Base-by-base conservation (phyloP, 768 basidiomycete genomes). In the Coprinopsis strossmayeri region DNA sequence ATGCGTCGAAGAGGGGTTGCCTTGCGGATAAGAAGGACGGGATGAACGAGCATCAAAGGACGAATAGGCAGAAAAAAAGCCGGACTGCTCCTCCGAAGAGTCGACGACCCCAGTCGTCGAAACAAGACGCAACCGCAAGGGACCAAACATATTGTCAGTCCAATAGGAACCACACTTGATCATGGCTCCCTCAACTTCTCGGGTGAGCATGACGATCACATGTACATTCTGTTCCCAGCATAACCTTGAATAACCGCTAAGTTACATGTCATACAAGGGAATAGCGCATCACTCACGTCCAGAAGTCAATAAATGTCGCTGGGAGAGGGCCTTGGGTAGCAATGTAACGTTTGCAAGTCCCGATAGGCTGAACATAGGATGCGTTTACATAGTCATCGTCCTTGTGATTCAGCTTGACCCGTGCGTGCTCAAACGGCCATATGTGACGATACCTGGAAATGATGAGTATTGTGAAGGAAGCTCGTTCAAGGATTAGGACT, bases 131-230 rank as follows among this genome's bases (percentile, higher is more conserved):
- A 96, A 72, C 5, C 71, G 77, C 48, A 94, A 65, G 2, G 84
- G 76, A 1, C 92, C 93, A 59, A 85, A 93, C 27, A 66, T 62
- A 13, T 72, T 70, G 27, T 79, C 77, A 13, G 72, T 71, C 92
- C 93, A 98, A 62, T 98, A 98, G 24, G 81, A 70, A 24, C 91
- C 90, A 61, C 95, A 96, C 64, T 98, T 97, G 58, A 92, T 73
- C 61, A 82, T 79, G 17, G 89, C 77, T 43, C 88, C 89, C 62
- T 98, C 95, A 49, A 87, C 74, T 60, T 95, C 90, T 50, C 86
- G 84, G 2, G 95, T 97, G 49, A 98, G 80, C 95, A 97, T 98
- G 53, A 96, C 87, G 55, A 98, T 91, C 43, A 96, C 90, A 53
- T 87, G 85, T 0, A 96, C 88, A 55, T 90, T 86, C 64, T 97